phyloP scores from a whole-genome alignment of 805 yeast genomes.

The Teunomyces barrocoloradensis region DNA sequence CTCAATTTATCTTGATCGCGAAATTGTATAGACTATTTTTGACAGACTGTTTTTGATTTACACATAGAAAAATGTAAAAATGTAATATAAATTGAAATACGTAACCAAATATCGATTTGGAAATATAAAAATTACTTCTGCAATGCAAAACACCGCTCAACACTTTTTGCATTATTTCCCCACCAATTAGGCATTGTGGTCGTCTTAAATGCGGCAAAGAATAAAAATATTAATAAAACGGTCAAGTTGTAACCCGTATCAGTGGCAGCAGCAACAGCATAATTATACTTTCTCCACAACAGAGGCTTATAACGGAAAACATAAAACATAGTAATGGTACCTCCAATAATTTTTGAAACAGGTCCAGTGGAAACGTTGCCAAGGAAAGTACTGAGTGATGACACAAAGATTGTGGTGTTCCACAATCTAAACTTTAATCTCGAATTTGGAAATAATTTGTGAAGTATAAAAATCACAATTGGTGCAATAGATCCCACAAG shows the following conservation, averaged over 20 bases:
- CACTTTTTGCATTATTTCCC: constrained; percentile 21
- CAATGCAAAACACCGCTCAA: constrained; percentile 23
- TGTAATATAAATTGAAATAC: neutral
- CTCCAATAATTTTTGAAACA: constrained; percentile 21
- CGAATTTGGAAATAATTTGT: constrained; percentile 15
- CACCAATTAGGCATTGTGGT: constrained; percentile 22
- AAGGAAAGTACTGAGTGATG: constrained; percentile 22
- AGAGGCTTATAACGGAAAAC: constrained; percentile 16
- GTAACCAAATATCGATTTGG: too few relatives aligned
- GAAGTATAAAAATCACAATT: constrained; percentile 13
- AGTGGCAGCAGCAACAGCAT: constrained; percentile 23
- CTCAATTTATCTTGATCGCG: neutral
- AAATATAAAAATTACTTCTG: neutral
- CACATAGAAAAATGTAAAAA: too few relatives aligned
- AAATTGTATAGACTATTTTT: too few relatives aligned
- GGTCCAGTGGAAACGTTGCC: constrained; percentile 24
- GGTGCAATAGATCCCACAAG: constrained; percentile 20
- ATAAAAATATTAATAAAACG: constrained; percentile 16
- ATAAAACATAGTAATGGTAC: constrained; percentile 20
- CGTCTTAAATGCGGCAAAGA: constrained; percentile 13
- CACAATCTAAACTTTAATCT: constrained; percentile 17
- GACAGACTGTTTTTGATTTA: too few relatives aligned
- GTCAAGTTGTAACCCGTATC: constrained; percentile 25
- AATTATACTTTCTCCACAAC: constrained; percentile 23
- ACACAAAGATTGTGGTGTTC: constrained; percentile 25